A percentile compares a stretch with the other conserved stretches of the same genome.
phyloP scores from a whole-genome alignment of 768 basidiomycete species.

The Lentinus tigrinus region DNA sequence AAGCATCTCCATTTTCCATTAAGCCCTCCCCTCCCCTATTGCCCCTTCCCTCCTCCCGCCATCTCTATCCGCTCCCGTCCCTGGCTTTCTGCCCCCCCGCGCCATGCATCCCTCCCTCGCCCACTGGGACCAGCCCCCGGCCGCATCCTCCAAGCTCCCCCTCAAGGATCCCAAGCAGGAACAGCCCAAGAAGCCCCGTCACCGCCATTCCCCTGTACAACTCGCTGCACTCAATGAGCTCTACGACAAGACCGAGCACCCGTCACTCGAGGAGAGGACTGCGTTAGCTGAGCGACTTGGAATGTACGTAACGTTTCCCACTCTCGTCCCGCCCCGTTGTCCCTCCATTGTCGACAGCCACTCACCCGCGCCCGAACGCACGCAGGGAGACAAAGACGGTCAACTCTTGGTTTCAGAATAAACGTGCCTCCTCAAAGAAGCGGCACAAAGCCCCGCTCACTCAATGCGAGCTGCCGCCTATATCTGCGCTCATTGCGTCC shows the following conservation, averaged over 20 bases:
- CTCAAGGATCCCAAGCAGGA: conserved; percentile 30
- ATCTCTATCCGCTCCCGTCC: conserved; percentile 14
- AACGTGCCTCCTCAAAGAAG: conserved; percentile 81
- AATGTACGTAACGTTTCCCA: conserved; percentile 53
- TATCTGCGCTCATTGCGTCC: conserved; percentile 41
- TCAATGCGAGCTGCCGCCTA: conserved; percentile 35
- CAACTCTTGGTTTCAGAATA: conserved; percentile 87
- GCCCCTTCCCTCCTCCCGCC: conserved; percentile 14
- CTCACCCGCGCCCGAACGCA: background rate
- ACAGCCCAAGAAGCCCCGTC: conserved; percentile 72
- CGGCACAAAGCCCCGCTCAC: conserved; percentile 36
- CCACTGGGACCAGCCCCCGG: conserved; percentile 22
- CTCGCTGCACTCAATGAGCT: conserved; percentile 76
- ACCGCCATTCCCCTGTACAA: conserved; percentile 72
- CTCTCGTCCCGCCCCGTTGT: conserved; percentile 10
- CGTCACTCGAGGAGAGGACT: conserved; percentile 64
- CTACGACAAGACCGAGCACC: conserved; percentile 76
- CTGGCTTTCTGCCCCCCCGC: conserved; percentile 6
- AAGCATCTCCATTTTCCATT: conserved; percentile 24
- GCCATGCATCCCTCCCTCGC: conserved; percentile 19
- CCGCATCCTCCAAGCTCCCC: conserved; percentile 27
- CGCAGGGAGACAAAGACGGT: conserved; percentile 81
- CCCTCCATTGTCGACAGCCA: background rate
- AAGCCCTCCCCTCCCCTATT: conserved; percentile 10
- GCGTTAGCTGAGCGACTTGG: conserved; percentile 69